phyloP scores from a whole-genome alignment of 2,329 filamentous ascomycete species.

The Sclerotiophoma versabilis region DNA sequence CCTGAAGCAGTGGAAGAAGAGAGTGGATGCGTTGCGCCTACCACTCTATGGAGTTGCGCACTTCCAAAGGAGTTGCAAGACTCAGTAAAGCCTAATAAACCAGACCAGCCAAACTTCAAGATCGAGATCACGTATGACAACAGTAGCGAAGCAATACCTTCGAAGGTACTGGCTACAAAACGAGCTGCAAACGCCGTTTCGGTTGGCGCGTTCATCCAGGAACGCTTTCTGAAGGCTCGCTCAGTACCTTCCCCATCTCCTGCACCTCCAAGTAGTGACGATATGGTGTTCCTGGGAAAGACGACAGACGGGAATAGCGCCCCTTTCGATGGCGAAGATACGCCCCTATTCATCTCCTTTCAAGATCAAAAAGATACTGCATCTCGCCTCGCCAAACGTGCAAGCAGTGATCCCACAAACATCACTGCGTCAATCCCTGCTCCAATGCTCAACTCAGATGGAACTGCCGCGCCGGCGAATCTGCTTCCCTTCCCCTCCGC shows the following conservation, averaged over 20 bases:
- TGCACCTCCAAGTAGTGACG: constrained; percentile 66
- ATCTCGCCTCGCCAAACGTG: constrained; percentile 48
- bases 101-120: constrained; percentile 78
- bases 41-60: constrained; percentile 84
- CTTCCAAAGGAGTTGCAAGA: constrained; percentile 79
- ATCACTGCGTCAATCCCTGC: constrained; percentile 66
- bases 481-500: constrained; percentile 72
- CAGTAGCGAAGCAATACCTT: constrained; percentile 50
- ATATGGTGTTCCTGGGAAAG: constrained; percentile 83
- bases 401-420: constrained; percentile 44
- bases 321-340: constrained; percentile 81
- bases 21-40: constrained; percentile 73
- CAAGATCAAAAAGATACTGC: constrained; percentile 52
- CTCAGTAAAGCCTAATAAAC: constrained; percentile 66
- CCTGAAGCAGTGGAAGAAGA: constrained; percentile 70
- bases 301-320: constrained; percentile 78
- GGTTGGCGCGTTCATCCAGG: constrained; percentile 45
- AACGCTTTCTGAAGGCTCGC: constrained; percentile 35
- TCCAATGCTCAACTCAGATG: constrained; percentile 69
- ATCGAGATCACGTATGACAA: constrained; percentile 74
- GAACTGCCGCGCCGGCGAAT: constrained; percentile 73
- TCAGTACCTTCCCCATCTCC: constrained; percentile 59
- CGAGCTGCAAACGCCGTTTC: constrained; percentile 69
- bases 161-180: constrained; percentile 41
- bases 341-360: constrained; percentile 86